Percentiles rank a stretch among this genome's conserved stretches.
These are phyloP conservation scores for Coleophoma eucalyptorum DNA, from an alignment of 2,329 filamentous ascomycete genomes.

Conservation along the genomic window DNA sequence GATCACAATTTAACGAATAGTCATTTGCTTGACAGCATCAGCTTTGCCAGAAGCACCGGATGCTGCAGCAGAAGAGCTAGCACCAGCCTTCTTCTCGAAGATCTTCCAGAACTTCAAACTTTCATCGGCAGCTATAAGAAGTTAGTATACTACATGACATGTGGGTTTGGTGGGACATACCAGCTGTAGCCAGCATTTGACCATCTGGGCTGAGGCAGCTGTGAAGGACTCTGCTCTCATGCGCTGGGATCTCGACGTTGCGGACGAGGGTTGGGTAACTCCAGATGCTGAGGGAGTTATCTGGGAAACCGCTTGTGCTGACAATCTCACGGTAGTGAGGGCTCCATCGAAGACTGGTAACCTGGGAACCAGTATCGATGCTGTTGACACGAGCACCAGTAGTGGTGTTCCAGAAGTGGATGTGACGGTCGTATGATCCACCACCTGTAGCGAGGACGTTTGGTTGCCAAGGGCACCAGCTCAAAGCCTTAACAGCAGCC, in stretches of 20 bases:
- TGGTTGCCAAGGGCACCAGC: slow-evolving; percentile 98
- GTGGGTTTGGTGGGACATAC: slow-evolving; percentile 37
- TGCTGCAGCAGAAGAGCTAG: slow-evolving; percentile 58
- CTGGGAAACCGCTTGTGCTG: slow-evolving; percentile 96
- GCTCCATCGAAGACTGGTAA: slow-evolving; percentile 95
- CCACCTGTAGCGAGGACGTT: slow-evolving; percentile 96
- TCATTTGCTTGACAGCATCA: slow-evolving; percentile 92
- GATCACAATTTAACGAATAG: slow-evolving; percentile 62
- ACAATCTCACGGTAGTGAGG: slow-evolving; percentile 97
- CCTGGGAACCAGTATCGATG: slow-evolving; percentile 97
- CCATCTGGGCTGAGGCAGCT: slow-evolving; percentile 96
- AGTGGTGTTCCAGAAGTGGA: slow-evolving; percentile 99
- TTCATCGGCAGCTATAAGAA: slow-evolving; percentile 74
- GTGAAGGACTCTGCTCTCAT: slow-evolving; percentile 95
- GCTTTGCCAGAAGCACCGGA: slow-evolving; percentile 73
- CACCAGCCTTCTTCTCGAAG: slow-evolving; percentile 95
- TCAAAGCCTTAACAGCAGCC: slow-evolving; percentile 94
- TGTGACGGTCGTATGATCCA: slow-evolving; percentile 94
- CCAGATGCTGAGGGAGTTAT: slow-evolving; percentile 99
- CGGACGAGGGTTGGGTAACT: slow-evolving; percentile 96
- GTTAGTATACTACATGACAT: slow-evolving; percentile 23
- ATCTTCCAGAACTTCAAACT: slow-evolving; percentile 99
- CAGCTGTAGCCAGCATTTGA: slow-evolving; percentile 94
- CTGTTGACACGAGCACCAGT: slow-evolving; percentile 97
- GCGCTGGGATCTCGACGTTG: slow-evolving; percentile 95